phyloP scores from a whole-genome alignment of 768 basidiomycete species.

The Phylloporus rhodoxanthus region DNA sequence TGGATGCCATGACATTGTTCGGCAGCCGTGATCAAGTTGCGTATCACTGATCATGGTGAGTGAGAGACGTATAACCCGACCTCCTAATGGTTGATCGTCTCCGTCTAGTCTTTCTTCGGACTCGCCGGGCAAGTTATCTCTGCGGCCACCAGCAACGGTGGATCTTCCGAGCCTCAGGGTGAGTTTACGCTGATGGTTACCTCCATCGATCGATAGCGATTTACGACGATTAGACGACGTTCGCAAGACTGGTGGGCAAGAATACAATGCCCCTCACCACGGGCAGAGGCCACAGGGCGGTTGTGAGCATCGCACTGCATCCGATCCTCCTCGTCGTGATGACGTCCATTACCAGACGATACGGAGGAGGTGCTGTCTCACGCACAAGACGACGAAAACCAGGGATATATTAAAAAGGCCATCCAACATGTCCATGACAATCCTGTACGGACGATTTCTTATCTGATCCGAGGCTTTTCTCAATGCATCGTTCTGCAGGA shows the following conservation, averaged over 20 bases:
- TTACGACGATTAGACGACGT: constrained; percentile 33
- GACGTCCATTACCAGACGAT: constrained; percentile 42
- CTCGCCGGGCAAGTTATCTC: constrained; percentile 64
- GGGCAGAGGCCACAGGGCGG: constrained; percentile 21
- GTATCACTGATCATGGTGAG: constrained; percentile 22
- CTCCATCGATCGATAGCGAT: not conserved
- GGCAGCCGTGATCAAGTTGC: constrained; percentile 5
- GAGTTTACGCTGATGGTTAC: not conserved
- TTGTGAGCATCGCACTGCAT: constrained; percentile 14
- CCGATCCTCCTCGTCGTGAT: constrained; percentile 5
- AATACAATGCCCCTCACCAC: constrained; percentile 56
- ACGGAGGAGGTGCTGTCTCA: constrained; percentile 53
- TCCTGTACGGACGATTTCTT: constrained; percentile 5
- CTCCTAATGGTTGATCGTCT: not conserved
- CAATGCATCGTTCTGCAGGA: constrained; percentile 4
- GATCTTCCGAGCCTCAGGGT: constrained; percentile 6
- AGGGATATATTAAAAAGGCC: constrained; percentile 12
- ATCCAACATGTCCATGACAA: constrained; percentile 20
- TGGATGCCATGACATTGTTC: constrained; percentile 6
- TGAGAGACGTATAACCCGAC: not conserved
- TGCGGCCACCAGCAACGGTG: constrained; percentile 34
- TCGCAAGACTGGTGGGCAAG: constrained; percentile 56
- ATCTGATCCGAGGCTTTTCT: not conserved
- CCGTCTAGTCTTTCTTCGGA: constrained; percentile 54
- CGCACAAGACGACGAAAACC: constrained; percentile 32